A percentile compares a stretch with the other conserved stretches of the same genome.
Evolutionary conservation across 2,329 filamentous ascomycete genomes (phyloP).

Genomic region (Trichophyton rubrum): DNA sequence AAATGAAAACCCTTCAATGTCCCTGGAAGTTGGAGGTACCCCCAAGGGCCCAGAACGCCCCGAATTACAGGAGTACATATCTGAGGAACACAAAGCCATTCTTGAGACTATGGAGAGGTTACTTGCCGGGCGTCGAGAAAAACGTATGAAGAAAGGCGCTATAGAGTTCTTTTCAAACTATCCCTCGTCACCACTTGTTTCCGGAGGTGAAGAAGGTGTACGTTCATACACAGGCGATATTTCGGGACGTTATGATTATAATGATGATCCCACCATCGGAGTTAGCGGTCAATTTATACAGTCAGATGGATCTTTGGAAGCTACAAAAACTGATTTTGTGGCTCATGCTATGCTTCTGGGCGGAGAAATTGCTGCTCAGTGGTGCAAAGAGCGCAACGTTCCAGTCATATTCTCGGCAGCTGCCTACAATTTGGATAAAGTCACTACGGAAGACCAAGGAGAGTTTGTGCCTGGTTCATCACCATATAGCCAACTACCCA

Average conservation of each 20-base stretch:
- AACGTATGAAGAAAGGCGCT: slow-evolving; percentile 28
- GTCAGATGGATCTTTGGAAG: slow-evolving; percentile 27
- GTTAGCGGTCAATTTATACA: slow-evolving; percentile 20
- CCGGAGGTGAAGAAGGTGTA: slow-evolving; percentile 15
- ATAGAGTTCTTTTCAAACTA: slow-evolving; percentile 22
- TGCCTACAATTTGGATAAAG: slow-evolving; percentile 20
- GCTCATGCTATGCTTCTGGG: slow-evolving; percentile 45
- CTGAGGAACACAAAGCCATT: slow-evolving; percentile 23
- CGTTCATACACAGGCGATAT: slow-evolving; percentile 22
- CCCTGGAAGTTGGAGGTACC: slow-evolving; percentile 23
- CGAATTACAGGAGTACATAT: slow-evolving; percentile 19
- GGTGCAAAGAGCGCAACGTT: slow-evolving; percentile 41
- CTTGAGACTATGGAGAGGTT: slow-evolving; percentile 27
- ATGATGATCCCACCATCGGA: slow-evolving; percentile 30
- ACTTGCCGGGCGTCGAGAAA: slow-evolving; percentile 28
- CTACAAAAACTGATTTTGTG: slow-evolving; percentile 30
- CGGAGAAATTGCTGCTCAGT: slow-evolving; percentile 38
- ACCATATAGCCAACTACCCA: slow-evolving; percentile 16
- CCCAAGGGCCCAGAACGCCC: slow-evolving; percentile 15
- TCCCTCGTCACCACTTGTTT: slow-evolving; percentile 15
- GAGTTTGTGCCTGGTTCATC: slow-evolving; percentile 23
- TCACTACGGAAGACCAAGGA: slow-evolving; percentile 26
- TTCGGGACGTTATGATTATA: slow-evolving; percentile 15
- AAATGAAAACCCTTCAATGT: slow-evolving; percentile 13
- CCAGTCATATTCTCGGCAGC: slow-evolving; percentile 39